Percentiles rank a stretch among this genome's conserved stretches.
phyloP scores from a whole-genome alignment of 805 yeast species.

The Candida palmyrensis region DNA sequence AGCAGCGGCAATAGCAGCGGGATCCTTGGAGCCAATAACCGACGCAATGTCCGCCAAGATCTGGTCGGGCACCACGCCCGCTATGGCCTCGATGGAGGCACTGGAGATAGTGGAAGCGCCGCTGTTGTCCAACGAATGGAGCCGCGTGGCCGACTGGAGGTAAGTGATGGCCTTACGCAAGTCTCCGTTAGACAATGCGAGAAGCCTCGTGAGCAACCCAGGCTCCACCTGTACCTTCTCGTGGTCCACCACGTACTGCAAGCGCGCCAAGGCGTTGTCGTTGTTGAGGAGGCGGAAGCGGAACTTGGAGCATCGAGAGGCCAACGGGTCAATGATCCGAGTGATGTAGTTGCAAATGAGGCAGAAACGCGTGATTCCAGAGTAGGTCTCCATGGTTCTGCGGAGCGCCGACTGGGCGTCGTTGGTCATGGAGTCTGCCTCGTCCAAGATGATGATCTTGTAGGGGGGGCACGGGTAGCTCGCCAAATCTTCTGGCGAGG shows the following conservation, averaged over 20 bases:
- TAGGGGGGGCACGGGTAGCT: constrained; percentile 96
- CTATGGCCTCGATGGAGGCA: constrained; percentile 56
- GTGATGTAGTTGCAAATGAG: constrained; percentile 95
- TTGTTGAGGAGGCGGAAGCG: constrained; percentile 78
- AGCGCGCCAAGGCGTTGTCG: constrained; percentile 62
- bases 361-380: constrained; percentile 86
- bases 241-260: constrained; percentile 52
- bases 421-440: constrained; percentile 96
- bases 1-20: constrained; percentile 27
- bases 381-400: constrained; percentile 89
- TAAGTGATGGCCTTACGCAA: constrained; percentile 88
- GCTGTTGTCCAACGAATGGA: constrained; percentile 24
- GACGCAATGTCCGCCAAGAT: constrained; percentile 39
- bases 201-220: constrained; percentile 52
- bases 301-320: constrained; percentile 94
- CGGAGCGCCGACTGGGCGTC: constrained; percentile 95
- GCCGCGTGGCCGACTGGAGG: constrained; percentile 75
- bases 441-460: constrained; percentile 87
- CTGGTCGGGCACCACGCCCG: constrained; percentile 64
- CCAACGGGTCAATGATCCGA: constrained; percentile 92
- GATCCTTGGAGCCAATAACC: constrained; percentile 20
- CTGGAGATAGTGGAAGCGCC: constrained; percentile 39
- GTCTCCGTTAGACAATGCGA: constrained; percentile 82
- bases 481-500: constrained; percentile 59
- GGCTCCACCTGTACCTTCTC: constrained; percentile 22